These are phyloP conservation scores for Fomitopsis pinicola DNA, from an alignment of 1,284 basidiomycete genomes.

Conservation along the genomic window DNA sequence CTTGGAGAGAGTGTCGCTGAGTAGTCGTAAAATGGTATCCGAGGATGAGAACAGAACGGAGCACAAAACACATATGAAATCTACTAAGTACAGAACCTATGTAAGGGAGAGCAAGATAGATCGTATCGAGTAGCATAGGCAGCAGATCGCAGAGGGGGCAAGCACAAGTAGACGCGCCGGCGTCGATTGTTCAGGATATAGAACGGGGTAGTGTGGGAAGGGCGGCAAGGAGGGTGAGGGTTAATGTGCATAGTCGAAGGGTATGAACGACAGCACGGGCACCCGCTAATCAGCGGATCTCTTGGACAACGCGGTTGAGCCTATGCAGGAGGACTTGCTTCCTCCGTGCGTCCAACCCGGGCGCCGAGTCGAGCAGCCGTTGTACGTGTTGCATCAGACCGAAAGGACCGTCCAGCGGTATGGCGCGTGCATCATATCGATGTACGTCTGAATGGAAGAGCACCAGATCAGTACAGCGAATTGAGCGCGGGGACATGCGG, in stretches of 20 bases:
- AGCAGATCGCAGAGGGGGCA: background rate
- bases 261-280: slow-evolving; percentile 2
- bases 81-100: slow-evolving; percentile 1
- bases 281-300: slow-evolving; percentile 38
- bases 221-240: background rate
- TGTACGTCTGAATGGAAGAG: slow-evolving; percentile 27
- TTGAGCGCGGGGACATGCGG: slow-evolving; percentile 1
- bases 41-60: background rate
- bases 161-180: background rate
- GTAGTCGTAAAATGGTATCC: background rate
- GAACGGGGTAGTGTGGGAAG: background rate
- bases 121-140: slow-evolving; percentile 3
- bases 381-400: slow-evolving; percentile 63
- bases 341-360: slow-evolving; percentile 42
- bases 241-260: background rate
- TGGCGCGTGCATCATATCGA: slow-evolving; percentile 68
- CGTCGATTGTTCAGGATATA: background rate
- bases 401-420: slow-evolving; percentile 66
- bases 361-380: slow-evolving; percentile 47
- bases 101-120: background rate
- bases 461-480: slow-evolving; percentile 3
- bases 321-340: slow-evolving; percentile 50
- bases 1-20: background rate
- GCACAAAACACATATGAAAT: slow-evolving; percentile 2
- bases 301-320: slow-evolving; percentile 59